Percentiles rank a stretch among this genome's conserved stretches.
Evolutionary conservation across 192 early-diverging fungal genomes (phyloP).

Genomic region (Helicostylum pulchrum): DNA sequence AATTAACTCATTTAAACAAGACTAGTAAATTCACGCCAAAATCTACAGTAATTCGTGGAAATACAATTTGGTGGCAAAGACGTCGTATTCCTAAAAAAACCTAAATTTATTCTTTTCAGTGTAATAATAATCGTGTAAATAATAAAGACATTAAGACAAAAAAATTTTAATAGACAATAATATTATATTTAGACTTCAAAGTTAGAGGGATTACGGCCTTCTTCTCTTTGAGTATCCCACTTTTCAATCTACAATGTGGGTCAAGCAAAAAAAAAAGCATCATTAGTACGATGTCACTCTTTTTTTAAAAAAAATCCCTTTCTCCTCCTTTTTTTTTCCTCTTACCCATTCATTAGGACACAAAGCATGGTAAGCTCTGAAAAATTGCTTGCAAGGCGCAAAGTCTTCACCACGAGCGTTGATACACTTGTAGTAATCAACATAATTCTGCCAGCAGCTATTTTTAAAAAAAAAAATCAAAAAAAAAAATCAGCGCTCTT

Average conservation of each 20-base stretch:
- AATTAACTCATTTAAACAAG: not conserved
- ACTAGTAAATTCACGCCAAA: slow-evolving; percentile 24
- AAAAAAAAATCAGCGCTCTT: not conserved
- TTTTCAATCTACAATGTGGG: slow-evolving; percentile 37
- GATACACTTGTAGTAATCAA: slow-evolving; percentile 91
- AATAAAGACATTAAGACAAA: slow-evolving; percentile 1
- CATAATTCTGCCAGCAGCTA: slow-evolving; percentile 98
- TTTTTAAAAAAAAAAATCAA: not conserved
- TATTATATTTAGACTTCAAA: slow-evolving; percentile 37
- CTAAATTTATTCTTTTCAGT: not conserved
- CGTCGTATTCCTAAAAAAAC: slow-evolving; percentile 6
- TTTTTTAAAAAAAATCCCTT: not conserved
- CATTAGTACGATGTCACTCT: too few species aligned
- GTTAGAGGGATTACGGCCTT: slow-evolving; percentile 48
- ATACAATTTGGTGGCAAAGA: slow-evolving; percentile 36
- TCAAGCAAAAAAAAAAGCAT: not conserved
- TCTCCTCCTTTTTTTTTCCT: not conserved
- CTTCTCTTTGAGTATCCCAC: slow-evolving; percentile 49
- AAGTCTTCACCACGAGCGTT: slow-evolving; percentile 95
- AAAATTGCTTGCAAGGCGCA: slow-evolving; percentile 90
- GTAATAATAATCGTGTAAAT: slow-evolving; percentile 7
- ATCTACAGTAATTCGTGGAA: slow-evolving; percentile 29
- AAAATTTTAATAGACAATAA: too few species aligned
- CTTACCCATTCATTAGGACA: slow-evolving; percentile 95
- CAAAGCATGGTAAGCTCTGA: slow-evolving; percentile 74